A percentile compares a stretch with the other conserved stretches of the same genome.
Conservation (phyloP, 129 eudicot genomes). For the Mikania micrantha region DNA sequence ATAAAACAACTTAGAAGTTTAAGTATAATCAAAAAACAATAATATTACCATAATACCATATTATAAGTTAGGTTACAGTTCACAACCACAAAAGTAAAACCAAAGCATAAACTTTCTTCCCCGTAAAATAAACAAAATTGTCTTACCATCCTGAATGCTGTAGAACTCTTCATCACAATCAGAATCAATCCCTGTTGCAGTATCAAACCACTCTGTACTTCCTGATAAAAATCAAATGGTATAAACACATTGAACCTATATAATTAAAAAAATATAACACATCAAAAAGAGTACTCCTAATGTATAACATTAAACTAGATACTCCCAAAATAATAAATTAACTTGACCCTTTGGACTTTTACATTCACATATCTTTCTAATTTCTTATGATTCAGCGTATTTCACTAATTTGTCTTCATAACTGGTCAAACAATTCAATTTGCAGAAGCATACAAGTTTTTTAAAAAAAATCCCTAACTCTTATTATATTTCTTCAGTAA, state of each 20-base stretch:
- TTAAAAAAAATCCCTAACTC: not conserved
- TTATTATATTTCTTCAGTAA: not conserved
- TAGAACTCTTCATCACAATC: conserved; percentile 79
- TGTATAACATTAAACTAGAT: not conserved
- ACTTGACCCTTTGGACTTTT: not conserved
- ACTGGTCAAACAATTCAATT: not conserved
- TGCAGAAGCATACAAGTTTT: not conserved
- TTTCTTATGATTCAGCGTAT: not conserved
- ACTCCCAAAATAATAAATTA: not conserved
- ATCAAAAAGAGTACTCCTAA: not conserved
- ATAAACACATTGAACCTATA: not conserved
- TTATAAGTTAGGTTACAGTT: not conserved
- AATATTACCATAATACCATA: not conserved
- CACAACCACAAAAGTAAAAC: not conserved
- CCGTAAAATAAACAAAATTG: not conserved
- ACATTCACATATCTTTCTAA: not conserved
- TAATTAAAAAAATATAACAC: not conserved
- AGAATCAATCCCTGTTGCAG: conserved; percentile 49
- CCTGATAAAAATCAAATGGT: conserved; percentile 32
- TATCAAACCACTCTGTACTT: conserved; percentile 76
- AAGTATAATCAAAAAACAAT: too few relatives aligned
- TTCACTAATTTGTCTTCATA: not conserved
- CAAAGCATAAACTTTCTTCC: not conserved
- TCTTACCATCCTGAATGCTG: conserved; percentile 71
- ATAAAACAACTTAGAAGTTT: not conserved